These are phyloP conservation scores for Globisporangium cylindrosporum DNA, from an alignment of 352 stramenopile species.

Conservation along the genomic window DNA sequence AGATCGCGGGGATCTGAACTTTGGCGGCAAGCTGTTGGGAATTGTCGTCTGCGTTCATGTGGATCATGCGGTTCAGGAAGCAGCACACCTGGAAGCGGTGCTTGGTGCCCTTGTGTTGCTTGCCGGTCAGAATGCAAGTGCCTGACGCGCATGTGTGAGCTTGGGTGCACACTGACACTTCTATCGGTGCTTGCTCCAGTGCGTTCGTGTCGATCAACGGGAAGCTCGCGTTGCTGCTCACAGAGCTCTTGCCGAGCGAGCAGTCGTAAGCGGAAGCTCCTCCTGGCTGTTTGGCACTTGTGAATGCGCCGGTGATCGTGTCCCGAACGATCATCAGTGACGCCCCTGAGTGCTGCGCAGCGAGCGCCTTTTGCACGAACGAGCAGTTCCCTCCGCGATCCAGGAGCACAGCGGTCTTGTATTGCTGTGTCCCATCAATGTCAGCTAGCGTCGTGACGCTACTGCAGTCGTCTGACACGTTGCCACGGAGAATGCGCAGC, in stretches of 20 bases:
- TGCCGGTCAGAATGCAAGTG: conserved; percentile 37
- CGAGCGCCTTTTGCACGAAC: conserved; percentile 44
- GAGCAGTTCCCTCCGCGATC: conserved; percentile 44
- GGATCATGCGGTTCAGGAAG: conserved; percentile 42
- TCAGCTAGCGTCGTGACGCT: not conserved
- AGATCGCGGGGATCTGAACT: conserved; percentile 35
- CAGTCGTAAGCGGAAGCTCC: conserved; percentile 38
- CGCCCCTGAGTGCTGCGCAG: conserved; percentile 31
- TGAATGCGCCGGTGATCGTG: conserved; percentile 39
- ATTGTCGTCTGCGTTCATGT: conserved; percentile 26
- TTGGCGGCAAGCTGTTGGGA: not conserved
- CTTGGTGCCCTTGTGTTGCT: not conserved
- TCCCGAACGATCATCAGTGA: conserved; percentile 50
- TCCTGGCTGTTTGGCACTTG: conserved; percentile 20
- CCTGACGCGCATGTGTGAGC: conserved; percentile 27
- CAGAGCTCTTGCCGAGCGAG: conserved; percentile 29
- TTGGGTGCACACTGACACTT: conserved; percentile 21
- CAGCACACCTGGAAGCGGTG: conserved; percentile 45
- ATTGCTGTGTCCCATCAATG: not conserved
- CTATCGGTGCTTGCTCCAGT: not conserved
- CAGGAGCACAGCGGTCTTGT: conserved; percentile 35
- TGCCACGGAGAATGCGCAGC: conserved; percentile 18
- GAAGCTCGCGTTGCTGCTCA: conserved; percentile 41
- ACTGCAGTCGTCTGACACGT: conserved; percentile 22
- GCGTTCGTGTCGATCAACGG: conserved; percentile 15